A percentile compares a stretch with the other conserved stretches of the same genome.
phyloP scores from a whole-genome alignment of 2,329 filamentous ascomycete species.

The Zelopaecilomyces penicillatus region DNA sequence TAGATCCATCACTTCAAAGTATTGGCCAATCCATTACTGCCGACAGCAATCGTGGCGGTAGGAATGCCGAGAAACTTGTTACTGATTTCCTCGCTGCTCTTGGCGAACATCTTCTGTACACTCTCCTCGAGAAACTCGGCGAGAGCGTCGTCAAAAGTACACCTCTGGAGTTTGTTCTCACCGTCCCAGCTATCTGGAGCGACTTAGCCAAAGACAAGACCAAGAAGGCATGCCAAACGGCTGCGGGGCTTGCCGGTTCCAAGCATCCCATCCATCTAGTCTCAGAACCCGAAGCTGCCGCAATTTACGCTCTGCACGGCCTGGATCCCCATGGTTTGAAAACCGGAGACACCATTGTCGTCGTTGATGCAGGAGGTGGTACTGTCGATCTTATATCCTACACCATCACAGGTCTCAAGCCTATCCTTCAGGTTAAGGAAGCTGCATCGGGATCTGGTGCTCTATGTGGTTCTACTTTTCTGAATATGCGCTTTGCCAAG shows the following conservation, averaged over 20 bases:
- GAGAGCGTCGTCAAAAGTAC: constrained; percentile 31
- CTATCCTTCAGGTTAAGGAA: constrained; percentile 36
- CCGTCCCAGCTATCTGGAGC: constrained; percentile 49
- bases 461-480: constrained; percentile 37
- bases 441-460: constrained; percentile 36
- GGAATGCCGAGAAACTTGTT: constrained; percentile 31
- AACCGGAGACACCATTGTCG: constrained; percentile 37
- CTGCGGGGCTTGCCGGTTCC: constrained; percentile 21
- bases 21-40: constrained; percentile 21
- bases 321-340: constrained; percentile 30
- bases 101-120: constrained; percentile 35
- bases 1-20: constrained; percentile 27
- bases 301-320: constrained; percentile 35
- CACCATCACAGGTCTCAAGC: constrained; percentile 33
- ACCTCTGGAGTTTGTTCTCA: constrained; percentile 41
- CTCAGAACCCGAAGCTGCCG: constrained; percentile 42
- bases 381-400: constrained; percentile 45
- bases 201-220: constrained; percentile 43
- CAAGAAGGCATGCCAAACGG: constrained; percentile 31
- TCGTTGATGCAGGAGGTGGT: constrained; percentile 45
- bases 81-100: constrained; percentile 40
- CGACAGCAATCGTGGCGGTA: constrained; percentile 20
- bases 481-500: constrained; percentile 36
- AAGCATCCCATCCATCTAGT: constrained; percentile 31
- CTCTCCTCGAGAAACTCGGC: constrained; percentile 34